Conservation (phyloP, 768 basidiomycete species). For the Hericium coralloides region DNA sequence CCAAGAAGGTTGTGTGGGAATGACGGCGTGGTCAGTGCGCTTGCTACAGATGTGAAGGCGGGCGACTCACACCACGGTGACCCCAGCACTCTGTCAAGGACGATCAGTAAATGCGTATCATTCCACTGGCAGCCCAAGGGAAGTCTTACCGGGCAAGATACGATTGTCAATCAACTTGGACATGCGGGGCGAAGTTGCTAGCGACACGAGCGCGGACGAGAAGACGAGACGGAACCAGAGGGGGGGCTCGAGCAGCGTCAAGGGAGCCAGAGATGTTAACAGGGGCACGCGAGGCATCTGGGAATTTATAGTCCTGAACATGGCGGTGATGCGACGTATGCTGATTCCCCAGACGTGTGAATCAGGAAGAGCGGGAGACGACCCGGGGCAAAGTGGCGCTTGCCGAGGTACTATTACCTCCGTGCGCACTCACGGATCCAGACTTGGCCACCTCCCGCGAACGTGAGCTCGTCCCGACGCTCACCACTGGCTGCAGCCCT, state of each 20-base stretch:
- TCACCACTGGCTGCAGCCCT: neutral
- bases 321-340: neutral
- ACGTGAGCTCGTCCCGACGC: slow-evolving; percentile 1
- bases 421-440: too few relatives aligned
- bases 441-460: slow-evolving; percentile 1
- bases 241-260: neutral
- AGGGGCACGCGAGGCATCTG: neutral
- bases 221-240: neutral
- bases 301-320: neutral
- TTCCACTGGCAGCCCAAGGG: neutral
- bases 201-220: neutral
- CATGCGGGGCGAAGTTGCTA: neutral
- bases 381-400: neutral
- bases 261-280: neutral
- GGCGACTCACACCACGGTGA: slow-evolving; percentile 49
- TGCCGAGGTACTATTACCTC: neutral
- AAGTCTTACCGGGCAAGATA: slow-evolving; percentile 14
- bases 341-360: neutral
- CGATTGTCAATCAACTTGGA: slow-evolving; percentile 4
- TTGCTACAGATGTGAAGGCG: slow-evolving; percentile 1
- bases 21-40: slow-evolving; percentile 3
- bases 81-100: slow-evolving; percentile 64
- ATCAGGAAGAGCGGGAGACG: neutral
- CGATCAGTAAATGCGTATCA: neutral
- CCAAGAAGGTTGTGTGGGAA: too few relatives aligned